A percentile compares a stretch with the other conserved stretches of the same genome.
These are phyloP conservation scores for Fusarium solani-melongenae DNA, from an alignment of 2,329 filamentous ascomycete species.

Conservation along the genomic window DNA sequence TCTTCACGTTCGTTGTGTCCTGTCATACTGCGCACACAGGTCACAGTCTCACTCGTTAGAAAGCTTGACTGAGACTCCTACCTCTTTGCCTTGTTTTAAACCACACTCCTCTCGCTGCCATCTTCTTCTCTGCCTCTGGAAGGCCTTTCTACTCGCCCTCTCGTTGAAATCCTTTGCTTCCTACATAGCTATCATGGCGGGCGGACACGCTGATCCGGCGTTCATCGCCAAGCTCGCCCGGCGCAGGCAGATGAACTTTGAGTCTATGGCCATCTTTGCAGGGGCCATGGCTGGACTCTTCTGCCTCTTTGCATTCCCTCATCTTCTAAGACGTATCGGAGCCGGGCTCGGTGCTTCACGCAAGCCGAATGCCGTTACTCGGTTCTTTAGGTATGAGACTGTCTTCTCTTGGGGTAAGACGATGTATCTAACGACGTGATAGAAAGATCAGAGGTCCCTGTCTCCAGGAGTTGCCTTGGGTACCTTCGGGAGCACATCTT, in stretches of 20 bases:
- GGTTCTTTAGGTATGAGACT: constrained; percentile 30
- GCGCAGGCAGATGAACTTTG: constrained; percentile 40
- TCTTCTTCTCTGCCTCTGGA: no score
- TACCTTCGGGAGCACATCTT: constrained; percentile 50
- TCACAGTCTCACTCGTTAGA: constrained; percentile 16
- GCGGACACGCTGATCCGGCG: constrained; percentile 24
- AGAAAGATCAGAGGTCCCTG: constrained; percentile 45
- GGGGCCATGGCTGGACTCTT: constrained; percentile 27
- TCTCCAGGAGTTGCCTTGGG: constrained; percentile 39
- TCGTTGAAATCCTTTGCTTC: background rate
- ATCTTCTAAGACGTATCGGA: constrained; percentile 25
- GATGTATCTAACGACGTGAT: constrained; percentile 6
- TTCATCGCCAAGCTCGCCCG: constrained; percentile 37
- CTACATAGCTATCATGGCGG: constrained; percentile 26
- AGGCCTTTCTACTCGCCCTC: background rate
- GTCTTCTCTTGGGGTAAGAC: background rate
- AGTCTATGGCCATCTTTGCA: constrained; percentile 40
- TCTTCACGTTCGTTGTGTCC: constrained; percentile 29
- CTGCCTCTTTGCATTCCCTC: constrained; percentile 15
- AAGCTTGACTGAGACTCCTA: constrained; percentile 10
- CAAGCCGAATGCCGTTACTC: constrained; percentile 12
- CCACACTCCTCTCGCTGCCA: background rate
- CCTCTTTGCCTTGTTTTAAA: background rate
- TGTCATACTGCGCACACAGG: constrained; percentile 29
- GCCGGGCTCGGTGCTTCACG: constrained; percentile 18